Conservation (phyloP, 306 rosid species). For the Glycine latifolia region DNA sequence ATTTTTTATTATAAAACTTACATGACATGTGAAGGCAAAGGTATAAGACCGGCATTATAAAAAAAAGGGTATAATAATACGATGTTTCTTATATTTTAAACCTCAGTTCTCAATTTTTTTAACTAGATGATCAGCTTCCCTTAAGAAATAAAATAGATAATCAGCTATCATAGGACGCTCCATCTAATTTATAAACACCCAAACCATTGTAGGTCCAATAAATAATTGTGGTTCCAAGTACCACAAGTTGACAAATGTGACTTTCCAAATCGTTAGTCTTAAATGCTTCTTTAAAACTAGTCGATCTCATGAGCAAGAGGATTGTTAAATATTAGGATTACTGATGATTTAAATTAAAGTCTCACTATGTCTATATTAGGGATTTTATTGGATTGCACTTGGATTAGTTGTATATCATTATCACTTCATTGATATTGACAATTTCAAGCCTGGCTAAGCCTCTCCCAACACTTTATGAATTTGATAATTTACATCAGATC, state of each 20-base stretch:
- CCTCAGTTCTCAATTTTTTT: neutral
- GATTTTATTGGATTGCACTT: neutral
- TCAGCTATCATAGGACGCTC: neutral
- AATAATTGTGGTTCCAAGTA: neutral
- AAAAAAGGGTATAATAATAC: neutral
- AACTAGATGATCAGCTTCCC: neutral
- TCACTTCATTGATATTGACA: neutral
- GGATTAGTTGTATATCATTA: neutral
- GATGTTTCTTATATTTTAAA: neutral
- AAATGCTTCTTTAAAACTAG: neutral
- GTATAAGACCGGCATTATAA: neutral
- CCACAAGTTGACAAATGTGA: neutral
- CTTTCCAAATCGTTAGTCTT: neutral
- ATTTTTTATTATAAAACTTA: too few species aligned
- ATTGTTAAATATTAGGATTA: neutral
- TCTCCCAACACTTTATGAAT: too few species aligned
- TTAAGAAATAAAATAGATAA: too few species aligned
- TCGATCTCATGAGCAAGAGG: neutral
- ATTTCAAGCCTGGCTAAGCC: too few species aligned
- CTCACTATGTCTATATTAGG: neutral
- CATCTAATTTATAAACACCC: neutral
- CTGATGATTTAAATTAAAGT: neutral
- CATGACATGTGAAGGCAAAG: neutral
- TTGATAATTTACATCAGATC: too few species aligned
- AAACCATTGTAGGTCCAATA: neutral